Conservation (phyloP, 2,329 filamentous ascomycete species). For the Fusarium sp. region DNA sequence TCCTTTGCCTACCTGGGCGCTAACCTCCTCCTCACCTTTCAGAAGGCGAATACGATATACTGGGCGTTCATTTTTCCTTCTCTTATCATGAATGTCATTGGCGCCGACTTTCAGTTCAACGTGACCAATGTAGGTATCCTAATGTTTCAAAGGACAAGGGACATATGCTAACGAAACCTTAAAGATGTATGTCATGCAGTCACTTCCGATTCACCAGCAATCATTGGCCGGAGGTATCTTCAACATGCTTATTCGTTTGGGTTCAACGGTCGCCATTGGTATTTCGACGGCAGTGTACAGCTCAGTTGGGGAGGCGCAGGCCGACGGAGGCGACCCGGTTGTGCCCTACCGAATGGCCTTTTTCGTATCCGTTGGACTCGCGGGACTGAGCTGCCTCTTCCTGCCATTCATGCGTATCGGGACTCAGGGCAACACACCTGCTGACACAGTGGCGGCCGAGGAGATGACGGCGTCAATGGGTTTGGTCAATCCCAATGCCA, state of each 20-base stretch:
- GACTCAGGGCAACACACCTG: constrained; percentile 30
- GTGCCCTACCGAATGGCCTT: constrained; percentile 32
- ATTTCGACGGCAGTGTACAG: constrained; percentile 72
- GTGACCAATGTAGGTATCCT: constrained; percentile 70
- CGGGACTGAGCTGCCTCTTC: constrained; percentile 25
- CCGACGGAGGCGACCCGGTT: constrained; percentile 20
- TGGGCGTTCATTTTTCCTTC: constrained; percentile 75
- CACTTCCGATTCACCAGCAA: constrained; percentile 71
- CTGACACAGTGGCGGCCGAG: constrained; percentile 15
- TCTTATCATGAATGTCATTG: constrained; percentile 70
- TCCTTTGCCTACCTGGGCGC: constrained; percentile 53
- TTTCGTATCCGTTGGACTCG: constrained; percentile 37
- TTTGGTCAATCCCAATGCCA: constrained; percentile 20
- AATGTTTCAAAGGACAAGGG: neutral
- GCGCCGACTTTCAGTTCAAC: constrained; percentile 77
- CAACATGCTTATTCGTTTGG: constrained; percentile 73
- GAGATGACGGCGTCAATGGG: constrained; percentile 13
- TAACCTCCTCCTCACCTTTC: constrained; percentile 66
- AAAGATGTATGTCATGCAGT: constrained; percentile 77
- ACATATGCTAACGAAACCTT: constrained; percentile 5
- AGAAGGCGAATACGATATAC: constrained; percentile 66
- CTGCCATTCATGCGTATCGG: constrained; percentile 34
- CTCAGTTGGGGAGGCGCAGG: constrained; percentile 50
- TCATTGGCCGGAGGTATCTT: constrained; percentile 76
- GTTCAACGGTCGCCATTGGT: constrained; percentile 69